Base-by-base conservation (phyloP, 2,329 filamentous ascomycete species). In the Aspergillus sp. region DNA sequence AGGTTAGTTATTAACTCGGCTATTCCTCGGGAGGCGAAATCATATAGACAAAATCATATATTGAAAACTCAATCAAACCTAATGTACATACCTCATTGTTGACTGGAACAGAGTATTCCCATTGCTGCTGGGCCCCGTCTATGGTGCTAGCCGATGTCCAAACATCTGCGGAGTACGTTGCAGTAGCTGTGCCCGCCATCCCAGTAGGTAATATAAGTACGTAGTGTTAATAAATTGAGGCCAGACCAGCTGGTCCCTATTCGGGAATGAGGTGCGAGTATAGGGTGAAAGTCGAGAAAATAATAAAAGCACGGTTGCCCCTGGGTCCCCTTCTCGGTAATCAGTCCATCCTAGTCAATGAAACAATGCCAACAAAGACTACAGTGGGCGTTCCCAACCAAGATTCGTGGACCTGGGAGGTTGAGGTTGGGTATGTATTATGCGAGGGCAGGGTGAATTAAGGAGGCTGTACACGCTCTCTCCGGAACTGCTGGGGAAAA, bases 111-210 rank as follows among this genome's bases (percentile, higher is more conserved):
- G 72, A 66, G 55, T 69, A 75, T 15, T 76, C 74, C 75, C 75
- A 77, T 61, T 69, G 71, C 42, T 62, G 61, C 51, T 67, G 66
- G 57, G 60, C 62, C 52, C 61, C 67, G 58, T 72, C 72, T 59
- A 70, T 66, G 52, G 61, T 69, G 64, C 67, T 64, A 59, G 74
- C 63, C 54, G 73, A 71, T 62, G 70, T 63, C 72, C 75, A 68
- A 64, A 71, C 67, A 71, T 77, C 74, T 64, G 71, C 63, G 48
- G 74, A 70, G 65, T 72, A 73, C 40, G 73, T 64, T 54, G 69
- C 73, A 58, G 75, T 74, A 58, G 73, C 68, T 60, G 74, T 68
- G 57, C 73, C 75, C 70, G 73, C 74, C 75, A 77, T 77, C 66
- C 69, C 70, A 64, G 58, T 58, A 61, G 59, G 56, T 59, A 50